Conservation (phyloP, 768 basidiomycete genomes). For the Phylloporus sp. region DNA sequence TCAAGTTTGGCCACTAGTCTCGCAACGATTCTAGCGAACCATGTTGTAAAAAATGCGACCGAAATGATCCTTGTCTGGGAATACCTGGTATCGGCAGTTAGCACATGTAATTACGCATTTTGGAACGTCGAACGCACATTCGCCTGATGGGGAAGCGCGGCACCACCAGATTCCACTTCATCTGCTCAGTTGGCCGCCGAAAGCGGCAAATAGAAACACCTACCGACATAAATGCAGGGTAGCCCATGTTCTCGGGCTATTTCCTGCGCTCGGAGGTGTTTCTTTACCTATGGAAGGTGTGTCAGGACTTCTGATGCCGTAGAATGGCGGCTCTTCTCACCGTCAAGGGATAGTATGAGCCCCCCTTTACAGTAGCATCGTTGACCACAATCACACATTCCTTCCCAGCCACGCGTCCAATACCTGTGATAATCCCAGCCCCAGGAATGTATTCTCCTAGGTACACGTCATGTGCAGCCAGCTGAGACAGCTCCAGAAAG, state of each 20-base stretch:
- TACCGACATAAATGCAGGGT: slow-evolving; percentile 91
- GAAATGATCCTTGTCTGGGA: slow-evolving; percentile 94
- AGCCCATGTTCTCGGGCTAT: slow-evolving; percentile 88
- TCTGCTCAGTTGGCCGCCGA: slow-evolving; percentile 3
- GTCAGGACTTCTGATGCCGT: not conserved
- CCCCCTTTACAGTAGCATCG: slow-evolving; percentile 91
- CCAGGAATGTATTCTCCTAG: slow-evolving; percentile 71
- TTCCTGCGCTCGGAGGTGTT: slow-evolving; percentile 91
- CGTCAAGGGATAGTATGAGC: slow-evolving; percentile 87
- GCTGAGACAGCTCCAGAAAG: slow-evolving; percentile 81
- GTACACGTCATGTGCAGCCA: slow-evolving; percentile 89
- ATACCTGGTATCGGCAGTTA: slow-evolving; percentile 45
- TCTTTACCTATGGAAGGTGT: slow-evolving; percentile 65
- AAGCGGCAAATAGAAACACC: slow-evolving; percentile 20
- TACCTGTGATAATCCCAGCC: slow-evolving; percentile 87
- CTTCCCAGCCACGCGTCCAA: slow-evolving; percentile 70
- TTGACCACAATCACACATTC: slow-evolving; percentile 93
- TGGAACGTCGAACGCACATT: slow-evolving; percentile 40
- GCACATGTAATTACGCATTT: not conserved
- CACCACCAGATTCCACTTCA: slow-evolving; percentile 90
- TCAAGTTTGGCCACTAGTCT: slow-evolving; percentile 5
- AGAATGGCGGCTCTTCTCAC: slow-evolving; percentile 34
- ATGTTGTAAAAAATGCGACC: slow-evolving; percentile 97
- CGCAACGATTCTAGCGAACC: slow-evolving; percentile 40
- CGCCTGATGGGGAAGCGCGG: slow-evolving; percentile 88